phyloP scores from a whole-genome alignment of 371 early-diverging fungal species.

The Mucor velutinosus region DNA sequence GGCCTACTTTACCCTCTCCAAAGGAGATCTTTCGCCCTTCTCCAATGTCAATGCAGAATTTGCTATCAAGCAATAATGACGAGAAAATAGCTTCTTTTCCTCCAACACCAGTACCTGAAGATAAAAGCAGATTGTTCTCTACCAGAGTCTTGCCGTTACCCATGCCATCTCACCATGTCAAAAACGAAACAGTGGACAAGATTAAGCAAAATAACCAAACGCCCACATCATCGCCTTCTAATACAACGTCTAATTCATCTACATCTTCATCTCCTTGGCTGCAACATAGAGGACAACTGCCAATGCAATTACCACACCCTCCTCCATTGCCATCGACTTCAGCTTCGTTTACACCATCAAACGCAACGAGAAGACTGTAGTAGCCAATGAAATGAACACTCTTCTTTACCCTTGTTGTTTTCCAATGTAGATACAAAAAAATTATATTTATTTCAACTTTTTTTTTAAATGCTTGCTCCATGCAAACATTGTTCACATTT shows the following conservation, averaged over 20 bases:
- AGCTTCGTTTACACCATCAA: neutral
- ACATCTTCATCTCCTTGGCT: neutral
- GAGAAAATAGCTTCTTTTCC: neutral
- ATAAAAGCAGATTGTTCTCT: slow-evolving; percentile 9
- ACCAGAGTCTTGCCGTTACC: slow-evolving; percentile 16
- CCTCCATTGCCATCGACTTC: neutral
- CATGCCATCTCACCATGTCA: slow-evolving; percentile 3
- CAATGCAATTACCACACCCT: neutral
- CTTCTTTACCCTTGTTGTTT: neutral
- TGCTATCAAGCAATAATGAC: slow-evolving; percentile 11
- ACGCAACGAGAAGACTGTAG: neutral
- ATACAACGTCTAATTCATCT: neutral
- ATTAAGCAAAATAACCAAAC: neutral
- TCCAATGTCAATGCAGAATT: slow-evolving; percentile 28
- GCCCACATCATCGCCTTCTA: neutral
- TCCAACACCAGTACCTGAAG: neutral
- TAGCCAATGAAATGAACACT: neutral
- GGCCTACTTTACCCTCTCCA: slow-evolving; percentile 11
- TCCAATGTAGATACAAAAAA: slow-evolving; percentile 2
- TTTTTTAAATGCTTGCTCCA: neutral
- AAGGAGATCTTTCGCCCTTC: slow-evolving; percentile 9
- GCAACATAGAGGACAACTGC: neutral
- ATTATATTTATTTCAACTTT: neutral
- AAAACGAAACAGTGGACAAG: neutral
- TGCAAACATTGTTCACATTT: neutral